Evolutionary conservation across 2,329 filamentous ascomycete genomes (phyloP), one percentile per base, ranked within the genome.

Genomic region (Rhynchosporium agropyri): DNA sequence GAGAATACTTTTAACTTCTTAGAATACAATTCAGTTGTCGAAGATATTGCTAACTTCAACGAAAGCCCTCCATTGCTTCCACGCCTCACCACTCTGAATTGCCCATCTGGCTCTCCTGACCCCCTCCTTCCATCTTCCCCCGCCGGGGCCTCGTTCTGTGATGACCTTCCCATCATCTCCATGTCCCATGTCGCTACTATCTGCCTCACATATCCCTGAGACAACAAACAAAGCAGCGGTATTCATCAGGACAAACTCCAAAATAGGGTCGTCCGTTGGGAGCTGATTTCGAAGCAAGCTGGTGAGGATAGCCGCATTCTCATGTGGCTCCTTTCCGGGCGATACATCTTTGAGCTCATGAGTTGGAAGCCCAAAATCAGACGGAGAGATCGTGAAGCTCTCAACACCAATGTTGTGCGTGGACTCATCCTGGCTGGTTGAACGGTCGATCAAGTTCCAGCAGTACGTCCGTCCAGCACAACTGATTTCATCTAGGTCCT

Each of bases 211-310:
- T 40, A 97, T 81, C 3, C 95, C 95, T 2, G 91, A 89, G 3
- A 90, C 84, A 0, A 96, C 94, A 59, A 99, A 84, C 58, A 99
- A 79, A 1, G 92, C 91, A 0, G 94, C 93, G 1, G 94, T 90
- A 74, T 99, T 99, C 77, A 98, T 90, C 58, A 98, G 82, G 26
- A 99, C 92, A 73, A 99, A 99, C 74, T 96, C 89, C 65, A 97
- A 77, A 58, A 99, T 91, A 0, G 95, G 92, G 70, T 97, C 86
- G 69, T 96, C 86, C 10, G 83, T 83, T 0, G 86, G 79, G 53
- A 96, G 76, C 76, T 96, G 84, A 66, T 90, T 89, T 58, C 83
- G 81, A 62, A 99, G 77, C 49, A 99, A 89, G 65, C 83, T 84
- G 75, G 87, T 88, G 64, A 99, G 78, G 53, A 97, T 96, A 65